phyloP scores from a whole-genome alignment of 2,329 filamentous ascomycete genomes.

The Hypoxylon sp. region DNA sequence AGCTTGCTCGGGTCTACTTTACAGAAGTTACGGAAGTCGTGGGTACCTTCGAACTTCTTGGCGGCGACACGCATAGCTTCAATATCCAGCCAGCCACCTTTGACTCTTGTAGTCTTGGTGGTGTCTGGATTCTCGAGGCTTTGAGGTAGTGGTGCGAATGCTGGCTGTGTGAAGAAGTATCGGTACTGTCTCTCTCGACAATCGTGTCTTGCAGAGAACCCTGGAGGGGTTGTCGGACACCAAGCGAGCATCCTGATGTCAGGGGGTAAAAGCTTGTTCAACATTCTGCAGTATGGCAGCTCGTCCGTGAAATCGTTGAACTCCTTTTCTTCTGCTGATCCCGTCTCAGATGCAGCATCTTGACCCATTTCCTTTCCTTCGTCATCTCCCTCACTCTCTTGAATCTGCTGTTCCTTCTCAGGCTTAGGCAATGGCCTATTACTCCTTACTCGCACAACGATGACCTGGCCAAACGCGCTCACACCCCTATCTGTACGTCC shows the following conservation, averaged over 20 bases:
- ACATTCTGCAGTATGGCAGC: slow-evolving; percentile 83
- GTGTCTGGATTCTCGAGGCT: slow-evolving; percentile 63
- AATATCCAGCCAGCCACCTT: slow-evolving; percentile 88
- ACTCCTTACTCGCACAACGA: slow-evolving; percentile 86
- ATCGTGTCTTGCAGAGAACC: slow-evolving; percentile 92
- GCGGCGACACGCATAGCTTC: slow-evolving; percentile 88
- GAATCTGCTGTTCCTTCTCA: slow-evolving; percentile 51
- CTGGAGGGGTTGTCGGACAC: slow-evolving; percentile 84
- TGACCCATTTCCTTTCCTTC: slow-evolving; percentile 33
- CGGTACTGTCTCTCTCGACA: slow-evolving; percentile 93
- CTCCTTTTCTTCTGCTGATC: slow-evolving; percentile 48
- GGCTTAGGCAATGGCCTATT: slow-evolving; percentile 72
- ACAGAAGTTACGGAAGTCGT: slow-evolving; percentile 98
- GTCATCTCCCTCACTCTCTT: slow-evolving; percentile 37
- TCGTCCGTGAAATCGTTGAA: slow-evolving; percentile 84
- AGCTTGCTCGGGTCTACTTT: slow-evolving; percentile 93
- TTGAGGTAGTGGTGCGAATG: slow-evolving; percentile 78
- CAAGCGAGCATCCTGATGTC: slow-evolving; percentile 94
- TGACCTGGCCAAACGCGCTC: slow-evolving; percentile 96
- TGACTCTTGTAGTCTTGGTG: slow-evolving; percentile 51
- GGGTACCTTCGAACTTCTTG: slow-evolving; percentile 81
- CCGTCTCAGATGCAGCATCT: slow-evolving; percentile 28
- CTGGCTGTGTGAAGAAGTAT: slow-evolving; percentile 98
- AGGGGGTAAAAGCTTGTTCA: slow-evolving; percentile 89
- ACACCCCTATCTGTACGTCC: slow-evolving; percentile 94